phyloP scores from a whole-genome alignment of 306 rosid genomes.

The Corylus avellana region DNA sequence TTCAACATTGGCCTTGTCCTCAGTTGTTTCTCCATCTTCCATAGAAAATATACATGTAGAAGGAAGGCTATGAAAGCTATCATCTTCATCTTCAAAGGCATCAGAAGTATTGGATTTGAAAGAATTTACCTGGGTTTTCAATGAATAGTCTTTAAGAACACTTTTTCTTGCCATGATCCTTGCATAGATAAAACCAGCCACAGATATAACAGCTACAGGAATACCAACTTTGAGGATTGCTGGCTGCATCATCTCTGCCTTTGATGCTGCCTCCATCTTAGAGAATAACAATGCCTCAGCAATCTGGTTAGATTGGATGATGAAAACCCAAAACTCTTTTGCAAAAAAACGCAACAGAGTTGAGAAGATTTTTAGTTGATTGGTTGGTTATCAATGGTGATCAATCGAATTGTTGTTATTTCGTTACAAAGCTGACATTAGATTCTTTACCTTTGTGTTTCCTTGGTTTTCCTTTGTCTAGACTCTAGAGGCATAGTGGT shows the following conservation, averaged over 20 bases:
- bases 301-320: constrained; percentile 1
- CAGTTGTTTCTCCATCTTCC: constrained; percentile 24
- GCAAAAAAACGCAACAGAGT: not conserved
- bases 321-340: not conserved
- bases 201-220: constrained; percentile 58
- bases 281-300: constrained; percentile 10
- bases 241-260: constrained; percentile 42
- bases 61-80: constrained; percentile 28
- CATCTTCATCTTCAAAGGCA: constrained; percentile 29
- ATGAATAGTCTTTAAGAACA: constrained; percentile 23
- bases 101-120: constrained; percentile 29
- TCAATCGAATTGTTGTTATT: not conserved
- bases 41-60: constrained; percentile 8
- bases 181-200: constrained; percentile 62
- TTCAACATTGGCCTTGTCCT: constrained; percentile 23
- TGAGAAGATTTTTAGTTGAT: constrained; percentile 19
- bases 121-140: constrained; percentile 8
- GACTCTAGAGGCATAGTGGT: constrained; percentile 28
- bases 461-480: constrained; percentile 30
- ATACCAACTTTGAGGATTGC: constrained; percentile 63
- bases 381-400: constrained; percentile 4
- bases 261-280: constrained; percentile 49
- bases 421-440: not conserved
- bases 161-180: constrained; percentile 51
- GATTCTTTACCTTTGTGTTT: constrained; percentile 30